Evolutionary conservation across 345 rosid species (phyloP), one percentile per base, ranked within the genome.

Genomic region (Pistacia vera): DNA sequence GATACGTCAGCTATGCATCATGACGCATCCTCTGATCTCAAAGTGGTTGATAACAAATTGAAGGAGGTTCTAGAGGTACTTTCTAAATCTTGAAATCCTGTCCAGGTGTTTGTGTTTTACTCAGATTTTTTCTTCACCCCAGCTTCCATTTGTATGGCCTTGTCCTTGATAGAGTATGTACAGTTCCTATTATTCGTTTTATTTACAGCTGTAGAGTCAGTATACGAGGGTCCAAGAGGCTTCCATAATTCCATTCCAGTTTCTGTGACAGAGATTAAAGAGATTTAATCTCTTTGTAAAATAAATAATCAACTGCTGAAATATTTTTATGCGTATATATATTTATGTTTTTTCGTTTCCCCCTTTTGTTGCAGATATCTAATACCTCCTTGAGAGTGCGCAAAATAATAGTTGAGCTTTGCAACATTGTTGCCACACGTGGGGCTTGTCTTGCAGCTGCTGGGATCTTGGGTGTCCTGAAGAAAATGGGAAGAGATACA

Each of bases 371-470:
- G 62, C 87, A 90, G 97, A 83, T 92, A 67, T 73, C 87, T 16
- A 85, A 79, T 5, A 73, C 89, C 49, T 87, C 92, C 56, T 66
- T 91, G 65, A 84, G 85, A 84, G 83, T 81, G 84, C 86, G 97
- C 73, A 88, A 86, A 84, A 83, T 84, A 4, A 83, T 91, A 49
- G 82, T 88, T 14, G 83, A 87, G 79, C 81, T 93, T n/a, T 93
- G 97, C 83, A 82, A 88, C 91, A 89, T 89, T 41, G 82, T 91
- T 6, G 88, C 97, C 3, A 66, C 74, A 22, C 95, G 94, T 18
- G 94, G 95, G 51, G 91, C 95, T 48, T 92, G 95, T 58, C 85
- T 89, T 12, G 83, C 97, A 1, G 94, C 97, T 66, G 97, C 95
- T 12, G 97, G 97, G 67, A 81, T 92, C 76, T 78, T 87, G 44